Evolutionary conservation across 2,329 filamentous ascomycete species (phyloP).

Genomic region (Trichoderma gracile): DNA sequence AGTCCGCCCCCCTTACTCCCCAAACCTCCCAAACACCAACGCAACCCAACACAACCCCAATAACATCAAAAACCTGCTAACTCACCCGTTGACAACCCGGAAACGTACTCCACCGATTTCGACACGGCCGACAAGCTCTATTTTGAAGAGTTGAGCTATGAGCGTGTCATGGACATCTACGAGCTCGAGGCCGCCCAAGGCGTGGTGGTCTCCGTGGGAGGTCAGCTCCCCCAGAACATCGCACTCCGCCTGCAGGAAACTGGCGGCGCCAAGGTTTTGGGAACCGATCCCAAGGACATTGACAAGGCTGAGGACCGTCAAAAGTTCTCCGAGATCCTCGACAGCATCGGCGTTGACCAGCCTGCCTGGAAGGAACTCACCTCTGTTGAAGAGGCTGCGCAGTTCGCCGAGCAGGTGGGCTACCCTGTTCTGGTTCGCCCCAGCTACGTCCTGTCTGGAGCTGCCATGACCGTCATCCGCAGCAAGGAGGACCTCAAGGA

Average conservation of each 20-base stretch:
- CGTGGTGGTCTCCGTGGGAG: constrained; percentile 93
- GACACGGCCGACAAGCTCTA: constrained; percentile 90
- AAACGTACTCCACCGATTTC: constrained; percentile 88
- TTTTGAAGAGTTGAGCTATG: constrained; percentile 95
- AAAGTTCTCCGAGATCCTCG: constrained; percentile 96
- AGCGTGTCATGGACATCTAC: constrained; percentile 98
- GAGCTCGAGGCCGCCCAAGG: constrained; percentile 83
- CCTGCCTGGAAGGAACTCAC: constrained; percentile 97
- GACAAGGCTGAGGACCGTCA: constrained; percentile 98
- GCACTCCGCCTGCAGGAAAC: constrained; percentile 89
- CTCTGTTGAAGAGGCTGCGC: constrained; percentile 82
- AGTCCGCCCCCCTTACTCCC: constrained; percentile 34
- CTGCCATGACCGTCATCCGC: constrained; percentile 96
- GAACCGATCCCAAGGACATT: constrained; percentile 90
- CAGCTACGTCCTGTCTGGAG: constrained; percentile 93
- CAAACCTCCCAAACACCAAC: no score
- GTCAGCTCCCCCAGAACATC: constrained; percentile 96
- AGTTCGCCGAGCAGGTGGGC: constrained; percentile 79
- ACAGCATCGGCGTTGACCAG: constrained; percentile 95
- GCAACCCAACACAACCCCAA: no score
- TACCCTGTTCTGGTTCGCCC: constrained; percentile 96
- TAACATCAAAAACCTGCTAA: constrained; percentile 12
- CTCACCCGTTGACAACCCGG: constrained; percentile 68
- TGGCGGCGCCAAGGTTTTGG: constrained; percentile 85
- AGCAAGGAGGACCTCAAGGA: constrained; percentile 87